A percentile compares a stretch with the other conserved stretches of the same genome.
phyloP scores from a whole-genome alignment of 1,284 basidiomycete species.

The Singerocomus inundabilis region DNA sequence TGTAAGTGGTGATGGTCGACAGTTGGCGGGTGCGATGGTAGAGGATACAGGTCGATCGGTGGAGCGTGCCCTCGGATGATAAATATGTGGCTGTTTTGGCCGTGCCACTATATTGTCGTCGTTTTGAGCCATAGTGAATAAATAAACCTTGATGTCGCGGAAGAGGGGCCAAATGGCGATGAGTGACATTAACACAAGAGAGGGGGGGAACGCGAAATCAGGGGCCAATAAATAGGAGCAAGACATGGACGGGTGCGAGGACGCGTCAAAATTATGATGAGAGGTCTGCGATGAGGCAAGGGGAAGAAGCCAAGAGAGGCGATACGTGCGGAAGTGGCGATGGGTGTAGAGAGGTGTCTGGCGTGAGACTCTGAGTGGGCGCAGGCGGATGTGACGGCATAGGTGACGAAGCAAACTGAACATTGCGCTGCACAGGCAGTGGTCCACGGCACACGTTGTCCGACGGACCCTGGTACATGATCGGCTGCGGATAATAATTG shows the following conservation, averaged over 20 bases:
- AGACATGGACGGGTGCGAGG: conserved; percentile 6
- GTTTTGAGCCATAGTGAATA: conserved; percentile 30
- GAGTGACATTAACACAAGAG: conserved; percentile 6
- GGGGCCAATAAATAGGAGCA: conserved; percentile 33
- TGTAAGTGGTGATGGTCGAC: conserved; percentile 33
- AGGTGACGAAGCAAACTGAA: conserved; percentile 32
- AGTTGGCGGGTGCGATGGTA: conserved; percentile 25
- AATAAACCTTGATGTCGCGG: conserved; percentile 30
- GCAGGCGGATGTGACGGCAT: conserved; percentile 31
- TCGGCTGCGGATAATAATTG: conserved; percentile 31
- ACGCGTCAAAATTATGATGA: conserved; percentile 14
- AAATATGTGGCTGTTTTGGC: conserved; percentile 30
- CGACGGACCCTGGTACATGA: conserved; percentile 30
- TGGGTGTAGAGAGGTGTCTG: conserved; percentile 21
- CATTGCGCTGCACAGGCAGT: conserved; percentile 28
- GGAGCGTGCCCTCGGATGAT: conserved; percentile 21
- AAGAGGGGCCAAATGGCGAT: conserved; percentile 9
- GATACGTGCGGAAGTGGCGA: conserved; percentile 30
- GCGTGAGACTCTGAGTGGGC: conserved; percentile 27
- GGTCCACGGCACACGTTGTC: conserved; percentile 30
- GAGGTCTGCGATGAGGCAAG: conserved; percentile 20
- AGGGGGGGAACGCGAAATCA: conserved; percentile 20
- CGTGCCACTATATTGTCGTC: conserved; percentile 25
- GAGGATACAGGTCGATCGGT: conserved; percentile 31
- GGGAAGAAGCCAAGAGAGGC: conserved; percentile 25